Evolutionary conservation across 108 stramenopile species (phyloP).

Genomic region (Fragilaria radians): DNA sequence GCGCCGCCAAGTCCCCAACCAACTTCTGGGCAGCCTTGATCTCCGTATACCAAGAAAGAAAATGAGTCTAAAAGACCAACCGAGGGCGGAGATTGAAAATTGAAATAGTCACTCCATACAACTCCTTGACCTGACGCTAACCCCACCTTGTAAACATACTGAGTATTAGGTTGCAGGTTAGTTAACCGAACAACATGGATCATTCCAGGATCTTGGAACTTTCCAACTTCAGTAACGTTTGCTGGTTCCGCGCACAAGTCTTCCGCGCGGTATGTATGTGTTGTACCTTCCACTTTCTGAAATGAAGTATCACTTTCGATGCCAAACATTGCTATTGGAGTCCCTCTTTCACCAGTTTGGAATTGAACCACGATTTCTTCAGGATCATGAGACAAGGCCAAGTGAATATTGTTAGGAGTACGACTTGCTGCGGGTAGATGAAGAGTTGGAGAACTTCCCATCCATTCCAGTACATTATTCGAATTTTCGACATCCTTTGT

Average conservation of each 20-base stretch:
- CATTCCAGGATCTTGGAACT: conserved; percentile 47
- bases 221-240: conserved; percentile 42
- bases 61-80: conserved; percentile 13
- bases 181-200: conserved; percentile 44
- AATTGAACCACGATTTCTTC: conserved; percentile 47
- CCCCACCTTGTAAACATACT: conserved; percentile 54
- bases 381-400: conserved; percentile 26
- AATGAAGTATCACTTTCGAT: too few species aligned
- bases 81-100: conserved; percentile 16
- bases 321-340: conserved; percentile 29
- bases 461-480: background rate
- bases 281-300: conserved; percentile 19
- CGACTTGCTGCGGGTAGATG: conserved; percentile 1
- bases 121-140: conserved; percentile 19
- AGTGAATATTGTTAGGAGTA: conserved; percentile 43
- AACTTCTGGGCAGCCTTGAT: conserved; percentile 42
- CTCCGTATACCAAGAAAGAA: conserved; percentile 57
- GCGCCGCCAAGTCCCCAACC: conserved; percentile 15
- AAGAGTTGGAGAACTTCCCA: background rate
- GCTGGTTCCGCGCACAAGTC: conserved; percentile 72
- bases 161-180: conserved; percentile 34
- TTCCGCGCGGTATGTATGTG: conserved; percentile 41
- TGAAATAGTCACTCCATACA: conserved; percentile 23
- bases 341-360: conserved; percentile 42
- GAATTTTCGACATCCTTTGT: background rate